Evolutionary conservation across 2,329 filamentous ascomycete species (phyloP), one percentile per base, ranked within the genome.

Genomic region (Monosporascus sp.): DNA sequence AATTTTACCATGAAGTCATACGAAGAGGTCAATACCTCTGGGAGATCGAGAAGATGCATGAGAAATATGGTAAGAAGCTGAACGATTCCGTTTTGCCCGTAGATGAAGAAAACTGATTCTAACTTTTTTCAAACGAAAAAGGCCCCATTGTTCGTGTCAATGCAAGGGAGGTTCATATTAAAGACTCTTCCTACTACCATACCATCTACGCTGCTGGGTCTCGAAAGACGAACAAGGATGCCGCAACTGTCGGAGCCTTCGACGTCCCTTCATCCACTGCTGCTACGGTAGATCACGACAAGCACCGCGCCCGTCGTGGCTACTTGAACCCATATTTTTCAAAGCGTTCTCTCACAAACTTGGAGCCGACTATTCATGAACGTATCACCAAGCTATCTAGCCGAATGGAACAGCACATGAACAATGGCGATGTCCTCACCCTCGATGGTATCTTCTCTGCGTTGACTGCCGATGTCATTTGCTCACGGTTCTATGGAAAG

Each of bases 401-500:
- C 37, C 17, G 17, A 17, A n/a, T n/a, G 37, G 18, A 39, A 39
- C 15, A 39, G 17, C 37, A 18, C 8, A 39, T 39, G 27, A 31
- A 31, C 27, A 25, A 38, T 7, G 43, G 39, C 2, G 25, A 50
- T 3, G 39, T 52, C 7, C 45, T 61, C 5, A 25, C 20, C 14
- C 54, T 63, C 7, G 60, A 63, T 22, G 36, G 48, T 4, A 57
- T 53, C 24, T 57, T 60, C 41, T 50, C 58, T 2, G 60, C 60
- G n/a, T 24, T 63, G 14, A 53, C 60, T 4, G 57, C 58, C 3
- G 60, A 63, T 22, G 46, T 63, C 22, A 55, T 62, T 51, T 56
- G 53, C 5, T 14, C 53, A 14, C 54, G 51, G 15, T 55, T 57
- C 37, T 61, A 54, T 17, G 61, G 61, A 20, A 48, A 56, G 45